phyloP scores from a whole-genome alignment of 202 grass and related monocot species.

The Schoenoplectus triqueter region DNA sequence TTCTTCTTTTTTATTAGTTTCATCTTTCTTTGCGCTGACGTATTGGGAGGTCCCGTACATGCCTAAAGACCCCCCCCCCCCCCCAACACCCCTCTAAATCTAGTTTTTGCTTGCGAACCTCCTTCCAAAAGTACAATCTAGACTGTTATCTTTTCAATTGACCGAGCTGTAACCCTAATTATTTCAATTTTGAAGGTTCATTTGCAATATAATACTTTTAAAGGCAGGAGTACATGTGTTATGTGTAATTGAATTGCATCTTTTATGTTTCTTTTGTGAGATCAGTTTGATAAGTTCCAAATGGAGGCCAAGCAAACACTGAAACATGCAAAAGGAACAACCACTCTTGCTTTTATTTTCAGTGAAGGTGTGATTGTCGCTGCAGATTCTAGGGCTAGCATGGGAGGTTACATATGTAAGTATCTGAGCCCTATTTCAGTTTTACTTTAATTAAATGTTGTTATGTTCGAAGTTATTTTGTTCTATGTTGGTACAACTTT shows the following conservation, averaged over 20 bases:
- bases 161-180: neutral
- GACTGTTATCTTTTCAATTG: neutral
- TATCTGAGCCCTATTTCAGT: neutral
- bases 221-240: neutral
- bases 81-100: neutral
- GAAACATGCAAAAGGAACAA: conserved; percentile 78
- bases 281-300: conserved; percentile 81
- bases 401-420: conserved; percentile 99
- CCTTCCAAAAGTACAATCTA: neutral
- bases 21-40: neutral
- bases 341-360: conserved; percentile 92
- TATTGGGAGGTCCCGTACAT: neutral
- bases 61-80: neutral
- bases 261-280: neutral
- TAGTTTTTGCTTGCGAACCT: neutral
- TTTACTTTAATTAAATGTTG: neutral
- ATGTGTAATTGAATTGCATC: neutral
- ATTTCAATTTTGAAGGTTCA: neutral
- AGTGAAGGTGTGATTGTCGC: conserved; percentile 95
- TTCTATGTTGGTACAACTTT: neutral
- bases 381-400: conserved; percentile 91
- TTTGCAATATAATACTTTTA: neutral
- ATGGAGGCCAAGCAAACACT: conserved; percentile 56
- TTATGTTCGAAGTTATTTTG: neutral
- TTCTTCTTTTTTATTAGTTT: neutral